Evolutionary conservation across 2,329 filamentous ascomycete species (phyloP).

Genomic region (Fusarium sp.): DNA sequence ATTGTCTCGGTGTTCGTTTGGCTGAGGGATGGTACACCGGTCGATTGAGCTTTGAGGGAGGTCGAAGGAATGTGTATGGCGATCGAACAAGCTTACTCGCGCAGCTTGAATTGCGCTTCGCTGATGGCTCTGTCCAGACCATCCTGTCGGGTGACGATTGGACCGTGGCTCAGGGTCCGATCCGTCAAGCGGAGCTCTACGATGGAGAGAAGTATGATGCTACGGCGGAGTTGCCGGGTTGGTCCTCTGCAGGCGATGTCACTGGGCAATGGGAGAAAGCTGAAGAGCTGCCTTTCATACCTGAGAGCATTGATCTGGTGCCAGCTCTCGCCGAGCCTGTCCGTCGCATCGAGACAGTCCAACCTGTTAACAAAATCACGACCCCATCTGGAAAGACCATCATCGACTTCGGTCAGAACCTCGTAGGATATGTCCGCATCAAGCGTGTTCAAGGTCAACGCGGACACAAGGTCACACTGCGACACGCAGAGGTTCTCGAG

Average conservation of each 20-base stretch:
- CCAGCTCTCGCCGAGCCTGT: constrained; percentile 50
- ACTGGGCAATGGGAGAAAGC: neutral
- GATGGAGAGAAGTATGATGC: constrained; percentile 65
- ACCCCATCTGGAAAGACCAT: constrained; percentile 58
- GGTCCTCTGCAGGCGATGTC: constrained; percentile 18
- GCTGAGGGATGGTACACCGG: constrained; percentile 64
- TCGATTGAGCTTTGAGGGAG: constrained; percentile 49
- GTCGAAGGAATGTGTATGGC: constrained; percentile 52
- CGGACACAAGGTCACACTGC: constrained; percentile 56
- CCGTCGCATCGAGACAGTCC: constrained; percentile 50
- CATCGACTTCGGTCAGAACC: constrained; percentile 68
- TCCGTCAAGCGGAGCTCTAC: constrained; percentile 59
- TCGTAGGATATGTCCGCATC: constrained; percentile 64
- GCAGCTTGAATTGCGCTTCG: constrained; percentile 54
- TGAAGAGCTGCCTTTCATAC: constrained; percentile 9
- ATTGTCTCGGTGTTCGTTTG: constrained; percentile 47
- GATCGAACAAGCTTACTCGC: constrained; percentile 53
- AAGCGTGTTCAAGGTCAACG: constrained; percentile 49
- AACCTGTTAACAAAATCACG: constrained; percentile 48
- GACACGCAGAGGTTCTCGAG: constrained; percentile 68
- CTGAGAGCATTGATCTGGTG: constrained; percentile 42
- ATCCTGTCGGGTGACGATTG: constrained; percentile 56
- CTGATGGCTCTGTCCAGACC: constrained; percentile 45
- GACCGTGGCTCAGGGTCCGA: constrained; percentile 51
- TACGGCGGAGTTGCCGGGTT: constrained; percentile 39